Percentiles rank a stretch among this genome's conserved stretches.
phyloP scores from a whole-genome alignment of 352 stramenopile species.

The Pythium phragmitis region DNA sequence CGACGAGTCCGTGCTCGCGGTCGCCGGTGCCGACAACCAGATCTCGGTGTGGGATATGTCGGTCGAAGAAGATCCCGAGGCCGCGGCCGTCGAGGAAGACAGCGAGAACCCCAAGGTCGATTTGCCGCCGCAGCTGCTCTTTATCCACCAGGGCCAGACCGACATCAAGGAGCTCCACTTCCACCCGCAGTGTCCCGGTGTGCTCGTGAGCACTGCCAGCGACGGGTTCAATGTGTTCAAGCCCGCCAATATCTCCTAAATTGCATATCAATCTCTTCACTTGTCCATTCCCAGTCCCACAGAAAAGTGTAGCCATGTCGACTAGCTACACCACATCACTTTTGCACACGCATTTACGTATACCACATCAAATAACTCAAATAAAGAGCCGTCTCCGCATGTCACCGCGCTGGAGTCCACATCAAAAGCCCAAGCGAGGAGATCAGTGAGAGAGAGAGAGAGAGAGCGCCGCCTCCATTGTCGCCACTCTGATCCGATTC shows the following conservation, averaged over 20 bases:
- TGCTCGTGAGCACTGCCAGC: slow-evolving; percentile 95
- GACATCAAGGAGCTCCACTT: slow-evolving; percentile 99
- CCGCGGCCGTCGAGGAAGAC: slow-evolving; percentile 42
- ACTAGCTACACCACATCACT: slow-evolving; percentile 3
- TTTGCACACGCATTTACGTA: slow-evolving; percentile 5
- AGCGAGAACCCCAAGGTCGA: slow-evolving; percentile 73
- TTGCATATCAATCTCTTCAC: slow-evolving; percentile 17
- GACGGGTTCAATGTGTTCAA: slow-evolving; percentile 99
- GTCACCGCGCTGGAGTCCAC: slow-evolving; percentile 3
- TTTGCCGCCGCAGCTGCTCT: slow-evolving; percentile 98
- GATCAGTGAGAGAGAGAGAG: slow-evolving; percentile 1
- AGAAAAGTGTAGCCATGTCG: slow-evolving; percentile 10
- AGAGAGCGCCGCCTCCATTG: neutral
- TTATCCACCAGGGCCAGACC: slow-evolving; percentile 98
- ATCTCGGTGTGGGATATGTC: slow-evolving; percentile 99
- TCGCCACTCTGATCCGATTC: no score
- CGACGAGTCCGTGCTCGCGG: slow-evolving; percentile 97
- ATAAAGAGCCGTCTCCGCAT: slow-evolving; percentile 17
- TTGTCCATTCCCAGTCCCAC: neutral
- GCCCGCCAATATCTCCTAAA: slow-evolving; percentile 92
- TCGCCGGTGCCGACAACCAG: slow-evolving; percentile 94
- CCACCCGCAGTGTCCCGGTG: slow-evolving; percentile 97
- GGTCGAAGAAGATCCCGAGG: slow-evolving; percentile 97
- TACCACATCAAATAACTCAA: slow-evolving; percentile 8
- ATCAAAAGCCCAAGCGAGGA: no score